Percentiles rank a stretch among this genome's conserved stretches.
Conservation (phyloP, 2,329 filamentous ascomycete genomes). For the Alternaria alternata region DNA sequence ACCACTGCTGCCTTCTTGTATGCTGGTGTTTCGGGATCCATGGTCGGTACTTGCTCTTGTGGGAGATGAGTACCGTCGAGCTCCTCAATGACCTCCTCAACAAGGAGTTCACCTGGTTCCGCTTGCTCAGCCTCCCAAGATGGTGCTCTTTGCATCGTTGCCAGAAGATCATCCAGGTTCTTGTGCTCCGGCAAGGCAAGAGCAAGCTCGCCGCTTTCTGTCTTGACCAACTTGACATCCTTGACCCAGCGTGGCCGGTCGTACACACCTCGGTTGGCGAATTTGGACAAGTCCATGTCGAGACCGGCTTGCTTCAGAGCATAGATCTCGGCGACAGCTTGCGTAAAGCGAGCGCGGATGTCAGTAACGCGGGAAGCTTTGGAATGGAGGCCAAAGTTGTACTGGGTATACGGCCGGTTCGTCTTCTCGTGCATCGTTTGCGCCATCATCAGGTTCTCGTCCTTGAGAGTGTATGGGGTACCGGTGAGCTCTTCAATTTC, state of each 20-base stretch:
- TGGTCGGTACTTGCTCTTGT: constrained; percentile 25
- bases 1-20: constrained; percentile 38
- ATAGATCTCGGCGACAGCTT: constrained; percentile 65
- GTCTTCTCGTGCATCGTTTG: constrained; percentile 41
- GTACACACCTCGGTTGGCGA: constrained; percentile 41
- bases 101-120: constrained; percentile 27
- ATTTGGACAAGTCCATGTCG: constrained; percentile 36
- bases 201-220: constrained; percentile 28
- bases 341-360: constrained; percentile 57
- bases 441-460: constrained; percentile 41
- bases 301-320: constrained; percentile 50
- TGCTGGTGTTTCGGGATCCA: constrained; percentile 40
- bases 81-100: constrained; percentile 31
- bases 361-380: constrained; percentile 23
- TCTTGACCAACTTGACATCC: constrained; percentile 36
- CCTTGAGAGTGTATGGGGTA: constrained; percentile 40
- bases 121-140: constrained; percentile 21
- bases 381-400: constrained; percentile 36
- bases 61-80: constrained; percentile 15
- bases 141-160: constrained; percentile 32
- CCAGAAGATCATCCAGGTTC: constrained; percentile 32
- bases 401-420: constrained; percentile 43
- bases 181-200: constrained; percentile 33
- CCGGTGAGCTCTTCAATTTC: constrained; percentile 43
- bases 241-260: constrained; percentile 38